Base-by-base conservation (phyloP, 2,329 filamentous ascomycete species). In the Epichloe gansuensis region DNA sequence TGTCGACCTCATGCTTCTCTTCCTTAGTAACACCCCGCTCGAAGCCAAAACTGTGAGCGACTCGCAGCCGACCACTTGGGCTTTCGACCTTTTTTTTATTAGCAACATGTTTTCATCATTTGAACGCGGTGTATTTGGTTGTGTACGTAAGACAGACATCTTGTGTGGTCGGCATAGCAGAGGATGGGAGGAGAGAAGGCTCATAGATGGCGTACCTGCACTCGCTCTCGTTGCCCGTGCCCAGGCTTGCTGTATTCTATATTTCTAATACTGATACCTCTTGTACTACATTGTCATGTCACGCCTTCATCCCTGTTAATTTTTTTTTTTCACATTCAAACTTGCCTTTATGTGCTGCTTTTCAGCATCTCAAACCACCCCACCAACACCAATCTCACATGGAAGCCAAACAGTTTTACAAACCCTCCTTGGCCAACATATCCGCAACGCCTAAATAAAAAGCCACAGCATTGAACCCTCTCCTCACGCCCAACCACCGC, bases 361-460 rank as follows among this genome's bases (percentile, higher is more conserved):
- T 31, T 7, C 27, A 31, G 27, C 27, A 31, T 31, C 9, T 31
- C 27, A 11, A 31, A 31, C 27, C 27, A 31, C 31, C 31, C 31
- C 17, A 21, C 17, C 17, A 21, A 21, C 17, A 3, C 31, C 31
- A 11, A 31, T 11, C 1, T 11, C 9, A 11, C 9, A 11, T 31
- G 9, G 3, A 13, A 17, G 7, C 13, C 41, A 43, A 11, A 25
- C 5, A 27, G 12, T 4, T 34, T 12, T 54, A 72, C 17, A 71
- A 55, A 2, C 78, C 81, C 61, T 87, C 82, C 59, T 82, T 84
- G 2, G 84, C 81, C 48, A 88, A 68, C 83, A 86, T 87, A 60
- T 87, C 78, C 11, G 75, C 76, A 59, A 85, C 79, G 54, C 76
- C 79, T 2, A 84, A 71, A 58, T 85, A 85, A 59, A 85, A 83